Base-by-base conservation (phyloP, 192 early-diverging fungal genomes). In the Phycomyces blakesleeanus region DNA sequence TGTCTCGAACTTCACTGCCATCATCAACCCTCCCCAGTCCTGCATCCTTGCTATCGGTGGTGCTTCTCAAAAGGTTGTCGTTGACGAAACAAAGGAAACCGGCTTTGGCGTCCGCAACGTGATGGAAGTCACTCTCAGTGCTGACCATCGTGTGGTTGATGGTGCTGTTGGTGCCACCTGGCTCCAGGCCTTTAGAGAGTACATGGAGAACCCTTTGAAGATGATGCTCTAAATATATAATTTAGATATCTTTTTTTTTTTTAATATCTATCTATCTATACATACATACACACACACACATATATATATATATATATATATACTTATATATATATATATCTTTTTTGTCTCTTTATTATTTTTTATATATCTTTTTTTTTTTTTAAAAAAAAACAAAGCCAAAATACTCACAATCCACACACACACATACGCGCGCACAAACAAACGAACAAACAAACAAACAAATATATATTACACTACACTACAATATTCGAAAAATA, bases 11-110 rank as follows among this genome's bases (percentile, higher is more conserved):
- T 98, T 98, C 81, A 93, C 94, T 38, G 96, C 96, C 57, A 98
- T 98, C 68, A 96, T 98, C 78, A 97, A 98, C 83, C 91, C 92
- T 39, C 94, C 94, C 22, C 95, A 97, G 63, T 75, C 93, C 4
- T 88, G 87, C 63, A 98, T 98, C 71, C 83, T 98, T 37, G 94
- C 94, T 66, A 87, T 98, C 29, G 96, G 96, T 70, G 56, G 80
- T 42, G 78, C 88, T n/a, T 77, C 84, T 73, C 82, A 92, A 69
- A 91, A 90, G 71, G 69, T 92, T 47, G 78, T 92, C 50, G 75
- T 81, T 50, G 89, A 86, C 56, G 81, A 85, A 47, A 66, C 72
- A 27, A 55, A 67, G 1, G 87, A 86, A 55, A 81, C 77, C 55
- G 86, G 84, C n/a, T 86, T 91, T 78, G 78, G 81, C 67, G 83